Evolutionary conservation across 2,329 filamentous ascomycete genomes (phyloP).

Genomic region (Monilinia laxa): DNA sequence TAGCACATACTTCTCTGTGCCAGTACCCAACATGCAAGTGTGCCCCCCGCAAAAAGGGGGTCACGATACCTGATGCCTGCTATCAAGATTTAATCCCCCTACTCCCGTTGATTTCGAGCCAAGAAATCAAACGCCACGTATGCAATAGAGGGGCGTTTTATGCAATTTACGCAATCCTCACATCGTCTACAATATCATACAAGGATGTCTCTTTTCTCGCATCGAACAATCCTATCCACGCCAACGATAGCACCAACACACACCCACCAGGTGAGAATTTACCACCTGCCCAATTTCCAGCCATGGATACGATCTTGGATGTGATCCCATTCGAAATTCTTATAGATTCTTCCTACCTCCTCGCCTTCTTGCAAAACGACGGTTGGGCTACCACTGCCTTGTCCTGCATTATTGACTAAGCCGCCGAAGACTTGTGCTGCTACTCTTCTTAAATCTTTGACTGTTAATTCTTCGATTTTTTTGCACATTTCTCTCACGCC

Average conservation of each 20-base stretch:
- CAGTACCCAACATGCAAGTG: too few species aligned
- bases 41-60: too few species aligned
- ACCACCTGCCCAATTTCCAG: conserved; percentile 76
- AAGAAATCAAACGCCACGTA: too few species aligned
- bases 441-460: conserved; percentile 78
- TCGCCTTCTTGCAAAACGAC: conserved; percentile 93
- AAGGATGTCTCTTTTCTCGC: not conserved
- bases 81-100: too few species aligned
- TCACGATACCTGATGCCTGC: too few species aligned
- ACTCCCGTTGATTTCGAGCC: too few species aligned
- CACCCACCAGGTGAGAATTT: conserved; percentile 39
- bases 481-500: conserved; percentile 91
- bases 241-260: not conserved
- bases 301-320: conserved; percentile 82
- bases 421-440: conserved; percentile 78
- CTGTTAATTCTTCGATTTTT: conserved; percentile 78
- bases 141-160: too few species aligned
- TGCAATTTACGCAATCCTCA: conserved; percentile 2
- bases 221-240: not conserved
- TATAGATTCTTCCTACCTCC: conserved; percentile 59
- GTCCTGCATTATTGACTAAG: conserved; percentile 68
- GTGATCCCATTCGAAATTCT: conserved; percentile 77
- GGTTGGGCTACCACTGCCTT: conserved; percentile 83
- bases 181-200: conserved; percentile 15
- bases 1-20: too few species aligned